A percentile compares a stretch with the other conserved stretches of the same genome.
These are phyloP conservation scores for Yamadazyma blattariae DNA, from an alignment of 1,139 yeast genomes.

Conservation along the genomic window DNA sequence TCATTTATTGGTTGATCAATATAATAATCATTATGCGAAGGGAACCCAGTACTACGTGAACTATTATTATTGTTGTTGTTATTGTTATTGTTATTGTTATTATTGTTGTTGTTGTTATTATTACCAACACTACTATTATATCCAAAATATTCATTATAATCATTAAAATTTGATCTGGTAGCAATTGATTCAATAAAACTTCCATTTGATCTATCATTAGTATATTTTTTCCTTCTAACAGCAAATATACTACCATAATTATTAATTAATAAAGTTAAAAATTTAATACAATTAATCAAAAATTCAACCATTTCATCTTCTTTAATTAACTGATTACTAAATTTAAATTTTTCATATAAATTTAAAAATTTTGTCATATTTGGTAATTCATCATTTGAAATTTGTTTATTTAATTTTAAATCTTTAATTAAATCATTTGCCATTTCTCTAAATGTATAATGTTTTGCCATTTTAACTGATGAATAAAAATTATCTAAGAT, in stretches of 20 bases:
- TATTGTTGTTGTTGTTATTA: neutral
- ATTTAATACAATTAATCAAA: conserved; percentile 37
- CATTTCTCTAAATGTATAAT: conserved; percentile 48
- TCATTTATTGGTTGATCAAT: neutral
- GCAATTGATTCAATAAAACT: neutral
- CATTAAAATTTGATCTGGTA: conserved; percentile 2
- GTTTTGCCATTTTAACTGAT: conserved; percentile 34
- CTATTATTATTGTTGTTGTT: too few relatives aligned
- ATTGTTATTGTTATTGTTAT: too few relatives aligned
- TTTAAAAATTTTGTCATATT: conserved; percentile 37
- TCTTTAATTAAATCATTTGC: conserved; percentile 21
- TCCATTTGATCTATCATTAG: conserved; percentile 1
- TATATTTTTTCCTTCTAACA: conserved; percentile 8
- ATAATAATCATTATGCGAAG: too few relatives aligned
- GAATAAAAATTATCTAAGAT: conserved; percentile 38
- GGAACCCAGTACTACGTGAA: too few relatives aligned
- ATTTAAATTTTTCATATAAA: conserved; percentile 69
- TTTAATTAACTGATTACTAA: conserved; percentile 59
- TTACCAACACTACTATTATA: neutral
- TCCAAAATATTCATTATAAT: neutral
- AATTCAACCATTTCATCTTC: conserved; percentile 62
- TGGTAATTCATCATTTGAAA: conserved; percentile 12
- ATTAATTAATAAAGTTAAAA: conserved; percentile 11
- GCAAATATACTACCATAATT: conserved; percentile 14
- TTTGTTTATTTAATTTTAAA: conserved; percentile 10